Conservation (phyloP, 495 filamentous ascomycete species). For the Articulospora tetracladia region DNA sequence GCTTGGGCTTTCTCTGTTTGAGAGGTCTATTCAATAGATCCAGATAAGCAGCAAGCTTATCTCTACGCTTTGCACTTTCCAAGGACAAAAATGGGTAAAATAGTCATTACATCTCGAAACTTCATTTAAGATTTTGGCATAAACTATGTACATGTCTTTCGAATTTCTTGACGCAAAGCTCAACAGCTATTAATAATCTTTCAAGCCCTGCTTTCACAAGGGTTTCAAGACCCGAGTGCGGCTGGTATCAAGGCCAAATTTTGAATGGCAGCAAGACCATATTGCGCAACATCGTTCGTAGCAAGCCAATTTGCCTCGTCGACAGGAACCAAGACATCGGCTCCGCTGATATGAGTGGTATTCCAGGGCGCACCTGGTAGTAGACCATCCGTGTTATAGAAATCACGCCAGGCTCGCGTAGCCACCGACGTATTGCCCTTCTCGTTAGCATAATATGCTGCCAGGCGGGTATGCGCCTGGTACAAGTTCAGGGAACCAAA, state of each 20-base stretch:
- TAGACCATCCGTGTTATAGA: conserved; percentile 35
- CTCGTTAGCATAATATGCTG: conserved; percentile 36
- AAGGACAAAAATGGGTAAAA: no score
- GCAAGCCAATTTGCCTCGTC: conserved; percentile 41
- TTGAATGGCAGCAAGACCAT: conserved; percentile 42
- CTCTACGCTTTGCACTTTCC: no score
- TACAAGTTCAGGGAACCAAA: conserved; percentile 34
- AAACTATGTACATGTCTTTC: no score
- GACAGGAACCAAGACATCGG: conserved; percentile 31
- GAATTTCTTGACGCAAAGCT: no score
- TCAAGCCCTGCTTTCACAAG: no score
- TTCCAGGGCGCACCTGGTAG: conserved; percentile 30
- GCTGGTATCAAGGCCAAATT: conserved; percentile 29
- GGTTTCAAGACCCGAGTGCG: background rate
- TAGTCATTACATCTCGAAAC: no score
- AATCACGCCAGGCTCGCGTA: conserved; percentile 39
- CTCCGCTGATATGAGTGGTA: conserved; percentile 29
- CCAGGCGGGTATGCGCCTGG: conserved; percentile 43
- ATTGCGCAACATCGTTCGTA: conserved; percentile 40
- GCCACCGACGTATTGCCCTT: conserved; percentile 32
- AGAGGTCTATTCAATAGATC: background rate
- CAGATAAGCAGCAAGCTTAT: no score
- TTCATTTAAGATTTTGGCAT: no score
- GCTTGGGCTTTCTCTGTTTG: background rate
- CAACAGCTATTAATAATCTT: no score